These are phyloP conservation scores for Gymnopilus dilepis DNA, from an alignment of 768 basidiomycete species.

Conservation along the genomic window DNA sequence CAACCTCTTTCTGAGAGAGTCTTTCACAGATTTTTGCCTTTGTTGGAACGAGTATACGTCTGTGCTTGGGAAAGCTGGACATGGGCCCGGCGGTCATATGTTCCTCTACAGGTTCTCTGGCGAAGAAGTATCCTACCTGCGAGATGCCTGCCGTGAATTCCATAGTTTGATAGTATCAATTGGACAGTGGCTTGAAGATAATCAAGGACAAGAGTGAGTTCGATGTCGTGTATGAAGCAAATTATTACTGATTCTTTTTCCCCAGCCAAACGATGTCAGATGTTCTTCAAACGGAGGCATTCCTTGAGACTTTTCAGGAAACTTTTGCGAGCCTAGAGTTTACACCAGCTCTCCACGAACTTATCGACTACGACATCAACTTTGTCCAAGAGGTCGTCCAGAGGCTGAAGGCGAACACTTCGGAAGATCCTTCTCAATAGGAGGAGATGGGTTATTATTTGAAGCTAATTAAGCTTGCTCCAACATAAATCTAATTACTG, in stretches of 20 bases:
- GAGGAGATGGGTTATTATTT: background rate
- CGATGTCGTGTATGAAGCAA: background rate
- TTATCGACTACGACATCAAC: slow-evolving; percentile 32
- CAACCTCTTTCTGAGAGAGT: slow-evolving; percentile 35
- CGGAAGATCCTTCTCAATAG: slow-evolving; percentile 17
- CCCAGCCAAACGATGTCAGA: slow-evolving; percentile 27
- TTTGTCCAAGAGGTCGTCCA: slow-evolving; percentile 25
- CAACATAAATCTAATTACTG: background rate
- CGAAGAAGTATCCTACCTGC: slow-evolving; percentile 22
- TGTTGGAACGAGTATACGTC: slow-evolving; percentile 50
- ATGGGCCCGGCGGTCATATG: slow-evolving; percentile 10
- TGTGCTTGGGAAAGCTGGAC: slow-evolving; percentile 27
- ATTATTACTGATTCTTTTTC: background rate
- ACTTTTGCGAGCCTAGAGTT: background rate
- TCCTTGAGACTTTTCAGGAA: slow-evolving; percentile 6
- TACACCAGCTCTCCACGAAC: slow-evolving; percentile 14
- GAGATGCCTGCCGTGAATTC: slow-evolving; percentile 4
- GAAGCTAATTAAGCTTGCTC: background rate
- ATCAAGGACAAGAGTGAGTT: slow-evolving; percentile 20
- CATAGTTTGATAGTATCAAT: slow-evolving; percentile 21
- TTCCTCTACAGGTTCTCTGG: slow-evolving; percentile 26
- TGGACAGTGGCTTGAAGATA: slow-evolving; percentile 28
- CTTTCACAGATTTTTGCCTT: slow-evolving; percentile 39
- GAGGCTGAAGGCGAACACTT: slow-evolving; percentile 16
- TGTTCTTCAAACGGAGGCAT: slow-evolving; percentile 15